Evolutionary conservation across 108 stramenopile species (phyloP).

Genomic region (Nitzschia sp.): DNA sequence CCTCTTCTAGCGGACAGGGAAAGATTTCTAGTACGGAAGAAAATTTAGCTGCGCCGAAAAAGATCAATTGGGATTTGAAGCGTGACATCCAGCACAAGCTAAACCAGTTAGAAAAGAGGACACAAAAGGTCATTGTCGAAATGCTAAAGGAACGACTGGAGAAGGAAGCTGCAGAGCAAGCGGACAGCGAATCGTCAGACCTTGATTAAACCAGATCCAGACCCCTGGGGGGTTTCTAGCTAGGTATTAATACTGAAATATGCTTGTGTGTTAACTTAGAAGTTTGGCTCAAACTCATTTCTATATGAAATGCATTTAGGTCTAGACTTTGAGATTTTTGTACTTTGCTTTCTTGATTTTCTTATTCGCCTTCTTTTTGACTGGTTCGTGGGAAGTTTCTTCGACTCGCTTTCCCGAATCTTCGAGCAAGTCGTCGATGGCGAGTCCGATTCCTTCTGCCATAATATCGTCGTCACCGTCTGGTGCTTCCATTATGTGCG

Average conservation of each 20-base stretch:
- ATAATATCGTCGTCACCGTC: neutral
- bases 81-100: constrained; percentile 71
- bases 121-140: constrained; percentile 74
- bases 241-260: neutral
- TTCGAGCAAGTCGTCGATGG: constrained; percentile 35
- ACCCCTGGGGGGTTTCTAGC: neutral
- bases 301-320: no score
- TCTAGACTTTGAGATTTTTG: constrained; percentile 27
- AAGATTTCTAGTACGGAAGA: neutral
- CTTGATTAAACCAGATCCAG: constrained; percentile 37
- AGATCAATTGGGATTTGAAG: constrained; percentile 89
- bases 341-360: constrained; percentile 37
- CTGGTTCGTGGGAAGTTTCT: neutral
- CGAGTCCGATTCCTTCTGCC: constrained; percentile 23
- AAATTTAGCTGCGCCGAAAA: constrained; percentile 47
- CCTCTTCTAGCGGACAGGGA: neutral
- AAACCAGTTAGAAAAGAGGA: constrained; percentile 69
- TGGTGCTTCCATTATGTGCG: constrained; percentile 14
- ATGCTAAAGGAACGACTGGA: constrained; percentile 72
- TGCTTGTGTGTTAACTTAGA: no score
- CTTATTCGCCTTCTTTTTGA: constrained; percentile 2
- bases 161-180: constrained; percentile 53
- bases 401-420: constrained; percentile 4
- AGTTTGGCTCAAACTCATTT: no score
- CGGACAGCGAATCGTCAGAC: constrained; percentile 47